Conservation (phyloP, 495 filamentous ascomycete species). For the Evansstolkia leycettana region DNA sequence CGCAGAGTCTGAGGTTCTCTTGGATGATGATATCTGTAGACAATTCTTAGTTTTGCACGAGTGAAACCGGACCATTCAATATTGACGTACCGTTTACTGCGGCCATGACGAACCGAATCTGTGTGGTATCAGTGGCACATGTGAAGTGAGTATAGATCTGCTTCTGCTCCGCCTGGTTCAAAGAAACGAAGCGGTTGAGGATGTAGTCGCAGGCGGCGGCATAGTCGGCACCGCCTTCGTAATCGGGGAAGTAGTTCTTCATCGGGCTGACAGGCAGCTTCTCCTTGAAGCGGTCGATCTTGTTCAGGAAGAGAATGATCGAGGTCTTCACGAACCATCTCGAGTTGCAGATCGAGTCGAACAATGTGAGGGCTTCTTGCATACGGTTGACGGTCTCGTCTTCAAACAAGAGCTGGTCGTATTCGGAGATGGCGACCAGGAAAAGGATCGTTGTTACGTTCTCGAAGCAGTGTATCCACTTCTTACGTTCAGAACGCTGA, state of each 20-base stretch:
- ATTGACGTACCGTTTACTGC: conserved; percentile 81
- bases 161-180: conserved; percentile 74
- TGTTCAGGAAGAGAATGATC: conserved; percentile 97
- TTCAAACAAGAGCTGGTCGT: conserved; percentile 93
- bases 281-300: conserved; percentile 93
- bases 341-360: conserved; percentile 93
- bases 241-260: conserved; percentile 88
- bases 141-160: conserved; percentile 93
- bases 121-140: conserved; percentile 92
- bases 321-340: conserved; percentile 95
- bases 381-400: conserved; percentile 99
- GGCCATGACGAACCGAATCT: conserved; percentile 99
- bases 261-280: conserved; percentile 76
- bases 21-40: conserved; percentile 94
- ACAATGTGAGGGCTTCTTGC: conserved; percentile 97
- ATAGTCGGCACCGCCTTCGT: conserved; percentile 48
- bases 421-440: conserved; percentile 90
- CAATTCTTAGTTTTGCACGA: conserved; percentile 1
- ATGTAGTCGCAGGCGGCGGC: conserved; percentile 69
- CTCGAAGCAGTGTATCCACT: conserved; percentile 99
- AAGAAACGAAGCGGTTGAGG: conserved; percentile 73
- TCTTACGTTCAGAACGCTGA: conserved; percentile 97
- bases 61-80: background rate
- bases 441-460: conserved; percentile 91
- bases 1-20: conserved; percentile 96